phyloP scores from a whole-genome alignment of 2,329 filamentous ascomycete genomes.

The Penicillium paneum region DNA sequence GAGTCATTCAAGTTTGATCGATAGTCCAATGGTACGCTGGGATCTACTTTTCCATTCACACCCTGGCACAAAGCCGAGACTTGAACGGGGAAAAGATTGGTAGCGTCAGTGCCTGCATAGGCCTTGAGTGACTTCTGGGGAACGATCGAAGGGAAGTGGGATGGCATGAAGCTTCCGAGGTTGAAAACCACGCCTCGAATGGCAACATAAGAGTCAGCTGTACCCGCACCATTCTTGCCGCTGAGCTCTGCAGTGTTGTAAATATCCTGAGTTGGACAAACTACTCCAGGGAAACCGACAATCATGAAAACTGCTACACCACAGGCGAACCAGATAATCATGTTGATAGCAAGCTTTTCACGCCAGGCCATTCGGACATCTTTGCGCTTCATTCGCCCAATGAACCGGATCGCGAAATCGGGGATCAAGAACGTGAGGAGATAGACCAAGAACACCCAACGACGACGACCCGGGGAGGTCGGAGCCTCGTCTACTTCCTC shows the following conservation, averaged over 20 bases:
- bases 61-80: conserved; percentile 89
- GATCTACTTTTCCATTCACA: conserved; percentile 61
- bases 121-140: conserved; percentile 63
- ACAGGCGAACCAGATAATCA: conserved; percentile 92
- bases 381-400: conserved; percentile 86
- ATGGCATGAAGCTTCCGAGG: conserved; percentile 66
- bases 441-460: conserved; percentile 85
- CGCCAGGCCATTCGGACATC: conserved; percentile 92
- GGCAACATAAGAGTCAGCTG: conserved; percentile 64
- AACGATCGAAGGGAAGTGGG: conserved; percentile 72
- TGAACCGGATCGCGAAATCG: conserved; percentile 70
- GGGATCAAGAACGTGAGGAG: conserved; percentile 82
- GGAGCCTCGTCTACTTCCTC: conserved; percentile 83
- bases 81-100: conserved; percentile 84
- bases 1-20: conserved; percentile 67
- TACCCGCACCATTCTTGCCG: conserved; percentile 67
- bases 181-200: conserved; percentile 91
- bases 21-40: conserved; percentile 80
- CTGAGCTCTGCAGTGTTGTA: conserved; percentile 76
- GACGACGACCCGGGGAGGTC: conserved; percentile 75
- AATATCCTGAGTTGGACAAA: conserved; percentile 89
- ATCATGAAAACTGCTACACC: conserved; percentile 80
- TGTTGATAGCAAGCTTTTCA: conserved; percentile 96
- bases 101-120: conserved; percentile 87
- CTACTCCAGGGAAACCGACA: conserved; percentile 76